Base-by-base conservation (phyloP, 345 rosid genomes). In the Hibiscus mutabilis region DNA sequence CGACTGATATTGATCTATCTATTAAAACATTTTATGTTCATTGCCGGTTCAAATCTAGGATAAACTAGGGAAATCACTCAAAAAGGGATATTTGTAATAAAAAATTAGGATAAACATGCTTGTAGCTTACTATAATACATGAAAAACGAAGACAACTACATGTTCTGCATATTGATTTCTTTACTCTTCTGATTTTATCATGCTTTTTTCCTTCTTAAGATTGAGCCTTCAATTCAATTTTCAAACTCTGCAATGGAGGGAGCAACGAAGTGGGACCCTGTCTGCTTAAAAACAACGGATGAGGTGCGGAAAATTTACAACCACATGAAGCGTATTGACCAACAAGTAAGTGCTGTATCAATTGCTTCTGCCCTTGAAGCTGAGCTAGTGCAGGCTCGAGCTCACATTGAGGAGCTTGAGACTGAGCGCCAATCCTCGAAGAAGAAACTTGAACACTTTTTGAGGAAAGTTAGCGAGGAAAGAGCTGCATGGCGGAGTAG, bases 381-480 rank as follows among this genome's bases (percentile, higher is more conserved):
- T 22, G 89, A 86, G 75, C 83, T 89, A 33, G 84, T 79, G 73
- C 86, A 82, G 71, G 88, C 85, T 66, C 88, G 66, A 70, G 72
- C 80, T 16, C 84, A 77, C 73, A 81, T 80, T 66, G 76, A 83
- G 47, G 96, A 89, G 77, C 88, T 87, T 68, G 92, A 89, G 77
- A 77, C 80, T 55, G 90, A 87, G 68, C 88, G 88, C 7, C 76
- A 77, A 6, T 82, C 88, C 72, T 86, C 87, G 22, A 87, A 83
- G 81, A 87, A 86, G 86, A 89, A 89, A 80, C 79, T 89, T 70
- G 90, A 86, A 75, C 90, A 86, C 70, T 87, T 89, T 77, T 79
- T 89, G 69, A 89, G 84, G 82, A 89, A 89, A 83, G 86, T 84
- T 57, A 86, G 88, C 2, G 92, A 87, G 82, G 92, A 89, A 80